phyloP scores from a whole-genome alignment of 768 basidiomycete genomes.

The Hygrophorus russula region DNA sequence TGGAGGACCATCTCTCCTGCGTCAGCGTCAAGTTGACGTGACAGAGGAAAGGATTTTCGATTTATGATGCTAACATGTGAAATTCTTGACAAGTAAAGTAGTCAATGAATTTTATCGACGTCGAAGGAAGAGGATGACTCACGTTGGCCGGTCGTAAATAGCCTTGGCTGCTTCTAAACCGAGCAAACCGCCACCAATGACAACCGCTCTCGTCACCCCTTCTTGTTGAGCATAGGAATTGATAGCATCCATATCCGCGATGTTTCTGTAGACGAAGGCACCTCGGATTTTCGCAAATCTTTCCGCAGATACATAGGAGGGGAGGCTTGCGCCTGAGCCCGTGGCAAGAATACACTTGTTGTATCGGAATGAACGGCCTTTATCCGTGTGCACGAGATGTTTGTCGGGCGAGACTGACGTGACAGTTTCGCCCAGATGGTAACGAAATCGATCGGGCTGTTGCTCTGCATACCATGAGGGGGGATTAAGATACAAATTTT shows the following conservation, averaged over 20 bases:
- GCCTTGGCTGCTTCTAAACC: slow-evolving; percentile 73
- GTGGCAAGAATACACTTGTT: slow-evolving; percentile 61
- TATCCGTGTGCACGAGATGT: slow-evolving; percentile 36
- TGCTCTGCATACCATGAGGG: slow-evolving; percentile 49
- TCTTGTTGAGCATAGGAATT: slow-evolving; percentile 42
- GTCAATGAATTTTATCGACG: background rate
- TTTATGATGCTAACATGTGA: slow-evolving; percentile 41
- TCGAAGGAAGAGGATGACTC: slow-evolving; percentile 8
- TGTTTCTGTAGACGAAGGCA: slow-evolving; percentile 62
- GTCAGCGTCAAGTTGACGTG: slow-evolving; percentile 45
- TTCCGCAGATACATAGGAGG: slow-evolving; percentile 38
- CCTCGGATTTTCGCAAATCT: slow-evolving; percentile 33
- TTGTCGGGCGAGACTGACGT: slow-evolving; percentile 24
- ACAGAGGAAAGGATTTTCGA: slow-evolving; percentile 39
- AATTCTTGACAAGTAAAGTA: slow-evolving; percentile 16
- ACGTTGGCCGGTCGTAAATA: slow-evolving; percentile 41
- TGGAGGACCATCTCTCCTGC: slow-evolving; percentile 51
- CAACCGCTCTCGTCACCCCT: slow-evolving; percentile 33
- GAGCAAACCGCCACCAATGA: slow-evolving; percentile 62
- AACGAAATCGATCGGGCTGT: slow-evolving; percentile 42
- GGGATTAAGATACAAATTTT: slow-evolving; percentile 49
- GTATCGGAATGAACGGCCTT: slow-evolving; percentile 34
- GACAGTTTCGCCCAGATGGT: slow-evolving; percentile 38
- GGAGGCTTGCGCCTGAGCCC: slow-evolving; percentile 54
- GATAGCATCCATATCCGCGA: slow-evolving; percentile 56